Evolutionary conservation across 2,329 filamentous ascomycete genomes (phyloP).

Genomic region (Ascochyta rabiei): DNA sequence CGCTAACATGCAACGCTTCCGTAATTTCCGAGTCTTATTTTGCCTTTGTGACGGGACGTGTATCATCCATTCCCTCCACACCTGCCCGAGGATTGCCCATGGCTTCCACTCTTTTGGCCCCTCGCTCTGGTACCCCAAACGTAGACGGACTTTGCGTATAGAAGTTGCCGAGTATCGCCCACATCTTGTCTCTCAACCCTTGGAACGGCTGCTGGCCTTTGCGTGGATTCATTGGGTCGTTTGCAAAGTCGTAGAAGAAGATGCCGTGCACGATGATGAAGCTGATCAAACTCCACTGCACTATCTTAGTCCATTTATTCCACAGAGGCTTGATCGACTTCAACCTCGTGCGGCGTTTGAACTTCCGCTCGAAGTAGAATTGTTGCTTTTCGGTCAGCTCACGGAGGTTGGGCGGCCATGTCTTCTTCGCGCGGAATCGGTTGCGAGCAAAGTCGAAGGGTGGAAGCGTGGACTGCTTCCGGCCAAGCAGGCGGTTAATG

Average conservation of each 20-base stretch:
- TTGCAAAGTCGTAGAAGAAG: conserved; percentile 64
- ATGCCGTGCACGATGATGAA: conserved; percentile 61
- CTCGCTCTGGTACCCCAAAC: conserved; percentile 11
- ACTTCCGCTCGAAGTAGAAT: conserved; percentile 79
- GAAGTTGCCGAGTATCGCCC: conserved; percentile 32
- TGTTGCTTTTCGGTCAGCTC: conserved; percentile 74
- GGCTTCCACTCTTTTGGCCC: conserved; percentile 19
- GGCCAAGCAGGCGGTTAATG: conserved; percentile 57
- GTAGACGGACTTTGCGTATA: conserved; percentile 36
- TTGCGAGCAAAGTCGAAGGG: conserved; percentile 57
- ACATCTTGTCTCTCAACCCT: conserved; percentile 35
- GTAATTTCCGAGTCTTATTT: neutral
- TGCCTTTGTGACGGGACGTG: neutral
- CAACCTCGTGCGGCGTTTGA: conserved; percentile 70
- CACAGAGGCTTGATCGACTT: conserved; percentile 67
- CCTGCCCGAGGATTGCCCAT: conserved; percentile 5
- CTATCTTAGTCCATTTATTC: conserved; percentile 69
- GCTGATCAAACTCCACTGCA: conserved; percentile 60
- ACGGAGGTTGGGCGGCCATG: conserved; percentile 79
- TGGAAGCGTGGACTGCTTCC: conserved; percentile 48
- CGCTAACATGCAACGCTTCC: conserved; percentile 10
- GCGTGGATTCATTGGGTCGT: conserved; percentile 41
- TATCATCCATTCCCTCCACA: conserved; percentile 3
- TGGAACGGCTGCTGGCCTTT: conserved; percentile 42
- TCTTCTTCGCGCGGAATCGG: conserved; percentile 69